Evolutionary conservation across 163 green algal genomes (phyloP).

Genomic region (Picocystis sp.): DNA sequence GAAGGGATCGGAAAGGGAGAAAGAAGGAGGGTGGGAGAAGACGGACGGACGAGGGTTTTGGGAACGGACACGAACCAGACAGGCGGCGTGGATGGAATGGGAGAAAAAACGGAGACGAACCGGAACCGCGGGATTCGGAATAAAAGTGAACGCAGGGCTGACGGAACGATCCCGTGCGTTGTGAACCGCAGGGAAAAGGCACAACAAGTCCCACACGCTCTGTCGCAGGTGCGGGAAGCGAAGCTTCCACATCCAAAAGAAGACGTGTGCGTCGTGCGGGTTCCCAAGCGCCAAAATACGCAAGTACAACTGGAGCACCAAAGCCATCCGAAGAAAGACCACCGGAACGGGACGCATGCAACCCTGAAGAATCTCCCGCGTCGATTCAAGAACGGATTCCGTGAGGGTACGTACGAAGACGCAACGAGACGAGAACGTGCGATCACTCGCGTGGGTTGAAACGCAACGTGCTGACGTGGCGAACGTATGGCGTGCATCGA

Average conservation of each 20-base stretch:
- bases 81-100: not conserved
- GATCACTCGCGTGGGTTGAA: no score
- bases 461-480: no score
- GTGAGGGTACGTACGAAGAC: slow-evolving; percentile 23
- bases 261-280: slow-evolving; percentile 73
- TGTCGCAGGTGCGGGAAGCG: slow-evolving; percentile 84
- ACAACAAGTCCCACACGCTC: slow-evolving; percentile 96
- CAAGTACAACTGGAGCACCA: slow-evolving; percentile 95
- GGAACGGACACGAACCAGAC: not conserved
- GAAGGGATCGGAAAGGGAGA: not conserved
- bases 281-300: slow-evolving; percentile 85
- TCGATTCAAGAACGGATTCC: slow-evolving; percentile 94
- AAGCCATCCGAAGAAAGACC: slow-evolving; percentile 95
- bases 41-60: not conserved
- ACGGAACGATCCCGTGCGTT: not conserved
- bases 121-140: no score
- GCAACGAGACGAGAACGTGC: no score
- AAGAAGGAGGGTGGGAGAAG: not conserved
- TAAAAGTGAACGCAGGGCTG: no score
- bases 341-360: slow-evolving; percentile 90
- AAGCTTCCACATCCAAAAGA: slow-evolving; percentile 97
- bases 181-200: slow-evolving; percentile 55
- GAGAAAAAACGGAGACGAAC: not conserved
- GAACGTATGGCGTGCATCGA: no score
- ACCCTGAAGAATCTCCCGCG: slow-evolving; percentile 67